A percentile compares a stretch with the other conserved stretches of the same genome.
Conservation (phyloP, 306 rosid genomes). For the Biancaea sappan region DNA sequence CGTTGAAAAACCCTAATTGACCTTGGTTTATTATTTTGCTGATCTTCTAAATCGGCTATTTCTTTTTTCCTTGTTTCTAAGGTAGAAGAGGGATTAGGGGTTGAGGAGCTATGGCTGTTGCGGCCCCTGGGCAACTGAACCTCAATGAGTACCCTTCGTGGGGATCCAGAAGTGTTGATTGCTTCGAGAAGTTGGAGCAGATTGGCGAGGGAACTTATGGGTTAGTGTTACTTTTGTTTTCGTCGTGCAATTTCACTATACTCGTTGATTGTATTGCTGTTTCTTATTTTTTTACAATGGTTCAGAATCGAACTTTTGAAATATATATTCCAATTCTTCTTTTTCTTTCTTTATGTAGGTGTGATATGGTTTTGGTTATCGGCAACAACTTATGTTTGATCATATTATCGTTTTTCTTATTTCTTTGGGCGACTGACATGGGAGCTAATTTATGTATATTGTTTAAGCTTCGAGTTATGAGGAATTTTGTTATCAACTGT, state of each 20-base stretch:
- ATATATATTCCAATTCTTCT: neutral
- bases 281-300: neutral
- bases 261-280: neutral
- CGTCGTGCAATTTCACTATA: neutral
- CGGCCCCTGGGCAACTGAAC: conserved; percentile 84
- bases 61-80: neutral
- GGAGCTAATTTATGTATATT: neutral
- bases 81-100: neutral
- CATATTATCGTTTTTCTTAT: conserved; percentile 16
- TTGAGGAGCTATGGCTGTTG: conserved; percentile 58
- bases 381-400: conserved; percentile 27
- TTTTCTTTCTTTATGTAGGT: conserved; percentile 27
- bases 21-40: neutral
- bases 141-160: conserved; percentile 73
- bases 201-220: conserved; percentile 99
- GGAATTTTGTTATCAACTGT: neutral
- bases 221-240: conserved; percentile 34
- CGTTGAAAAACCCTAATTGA: neutral
- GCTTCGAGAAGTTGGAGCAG: conserved; percentile 95
- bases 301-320: neutral
- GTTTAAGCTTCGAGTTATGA: neutral
- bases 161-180: conserved; percentile 96
- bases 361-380: conserved; percentile 27
- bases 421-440: conserved; percentile 22
- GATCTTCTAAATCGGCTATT: neutral